These are phyloP conservation scores for Sporothrix pseudoabietina DNA, from an alignment of 2,329 filamentous ascomycete genomes.

Conservation along the genomic window DNA sequence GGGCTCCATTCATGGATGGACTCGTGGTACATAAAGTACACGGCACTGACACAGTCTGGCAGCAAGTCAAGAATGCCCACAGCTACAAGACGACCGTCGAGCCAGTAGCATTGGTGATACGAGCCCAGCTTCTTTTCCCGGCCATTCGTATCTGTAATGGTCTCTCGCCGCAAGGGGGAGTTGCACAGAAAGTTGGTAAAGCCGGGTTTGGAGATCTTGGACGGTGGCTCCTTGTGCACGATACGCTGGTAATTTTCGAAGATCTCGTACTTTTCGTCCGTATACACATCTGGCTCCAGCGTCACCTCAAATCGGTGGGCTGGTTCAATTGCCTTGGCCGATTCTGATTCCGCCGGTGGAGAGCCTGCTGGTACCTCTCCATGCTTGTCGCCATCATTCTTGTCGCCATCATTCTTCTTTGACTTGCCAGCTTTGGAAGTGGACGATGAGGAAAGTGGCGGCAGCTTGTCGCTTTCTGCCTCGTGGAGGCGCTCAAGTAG, in stretches of 20 bases:
- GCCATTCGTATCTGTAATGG: constrained; percentile 50
- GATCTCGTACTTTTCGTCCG: constrained; percentile 72
- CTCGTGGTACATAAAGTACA: constrained; percentile 81
- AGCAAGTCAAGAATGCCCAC: constrained; percentile 76
- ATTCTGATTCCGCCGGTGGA: background rate
- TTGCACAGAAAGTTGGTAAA: constrained; percentile 75
- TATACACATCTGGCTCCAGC: constrained; percentile 70
- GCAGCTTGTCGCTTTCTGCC: constrained; percentile 59
- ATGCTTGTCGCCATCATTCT: background rate
- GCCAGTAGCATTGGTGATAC: constrained; percentile 78
- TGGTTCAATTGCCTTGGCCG: constrained; percentile 49
- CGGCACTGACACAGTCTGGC: constrained; percentile 74
- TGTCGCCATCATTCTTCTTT: background rate
- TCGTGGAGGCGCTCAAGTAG: constrained; percentile 69
- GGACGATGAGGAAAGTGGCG: background rate
- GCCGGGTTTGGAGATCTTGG: constrained; percentile 59
- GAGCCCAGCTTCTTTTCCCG: constrained; percentile 64
- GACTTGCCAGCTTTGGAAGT: background rate
- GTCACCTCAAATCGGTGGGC: constrained; percentile 69
- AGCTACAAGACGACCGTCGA: constrained; percentile 75
- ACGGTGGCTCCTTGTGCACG: constrained; percentile 68
- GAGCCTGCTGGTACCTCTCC: background rate
- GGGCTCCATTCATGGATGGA: constrained; percentile 70
- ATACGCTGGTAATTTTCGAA: constrained; percentile 74
- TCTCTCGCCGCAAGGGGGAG: constrained; percentile 62